Conservation (phyloP, 129 eudicot species). For the Flaveria trinervia region DNA sequence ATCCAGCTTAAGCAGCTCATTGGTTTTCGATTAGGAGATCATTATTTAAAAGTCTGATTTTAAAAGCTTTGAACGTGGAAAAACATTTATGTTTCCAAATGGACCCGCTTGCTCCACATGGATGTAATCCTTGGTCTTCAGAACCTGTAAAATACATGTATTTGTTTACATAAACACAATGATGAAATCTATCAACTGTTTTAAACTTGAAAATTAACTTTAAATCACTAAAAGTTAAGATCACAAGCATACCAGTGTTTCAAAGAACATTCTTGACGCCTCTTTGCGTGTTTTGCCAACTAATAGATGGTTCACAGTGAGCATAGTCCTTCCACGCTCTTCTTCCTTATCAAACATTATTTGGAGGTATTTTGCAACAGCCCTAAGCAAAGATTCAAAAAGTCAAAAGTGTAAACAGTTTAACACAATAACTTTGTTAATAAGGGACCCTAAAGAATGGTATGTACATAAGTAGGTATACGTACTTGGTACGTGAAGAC, state of each 20-base stretch:
- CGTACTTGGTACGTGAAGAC: slow-evolving; percentile 94
- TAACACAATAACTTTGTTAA: not conserved
- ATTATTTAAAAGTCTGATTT: slow-evolving; percentile 64
- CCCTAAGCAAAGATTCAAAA: slow-evolving; percentile 45
- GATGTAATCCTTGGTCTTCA: slow-evolving; percentile 84
- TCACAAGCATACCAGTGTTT: slow-evolving; percentile 59
- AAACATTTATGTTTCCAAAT: slow-evolving; percentile 54
- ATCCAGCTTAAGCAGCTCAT: slow-evolving; percentile 20
- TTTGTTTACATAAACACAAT: not conserved
- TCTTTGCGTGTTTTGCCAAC: slow-evolving; percentile 85
- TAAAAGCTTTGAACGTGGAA: slow-evolving; percentile 67
- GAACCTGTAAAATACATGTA: slow-evolving; percentile 53
- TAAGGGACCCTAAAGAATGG: not conserved
- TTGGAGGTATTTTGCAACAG: slow-evolving; percentile 92
- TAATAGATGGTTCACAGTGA: slow-evolving; percentile 63
- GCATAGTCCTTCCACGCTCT: slow-evolving; percentile 54
- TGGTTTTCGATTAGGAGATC: slow-evolving; percentile 1
- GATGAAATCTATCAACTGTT: not conserved
- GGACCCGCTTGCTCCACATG: slow-evolving; percentile 73
- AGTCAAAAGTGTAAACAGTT: not conserved
- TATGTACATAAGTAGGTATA: not conserved
- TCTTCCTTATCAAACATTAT: slow-evolving; percentile 76
- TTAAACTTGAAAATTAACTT: not conserved
- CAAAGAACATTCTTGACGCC: slow-evolving; percentile 97
- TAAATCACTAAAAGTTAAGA: not conserved